These are phyloP conservation scores for Teratosphaeria destructans DNA, from an alignment of 2,329 filamentous ascomycete species.

Conservation along the genomic window DNA sequence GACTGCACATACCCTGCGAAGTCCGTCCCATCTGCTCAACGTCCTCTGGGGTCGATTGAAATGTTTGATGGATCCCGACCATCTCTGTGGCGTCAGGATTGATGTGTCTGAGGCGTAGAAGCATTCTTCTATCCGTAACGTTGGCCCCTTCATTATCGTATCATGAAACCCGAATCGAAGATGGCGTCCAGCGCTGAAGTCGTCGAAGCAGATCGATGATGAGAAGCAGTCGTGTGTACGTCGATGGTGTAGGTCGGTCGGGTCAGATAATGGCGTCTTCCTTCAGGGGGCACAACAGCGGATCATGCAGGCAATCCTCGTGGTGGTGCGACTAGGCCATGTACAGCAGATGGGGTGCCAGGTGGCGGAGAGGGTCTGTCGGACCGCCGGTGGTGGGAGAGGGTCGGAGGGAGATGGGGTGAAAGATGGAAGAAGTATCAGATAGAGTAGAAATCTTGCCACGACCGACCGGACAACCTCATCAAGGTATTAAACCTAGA, in stretches of 20 bases:
- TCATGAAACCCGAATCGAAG: background rate
- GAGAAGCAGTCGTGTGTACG: background rate
- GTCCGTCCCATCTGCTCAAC: conserved; percentile 9
- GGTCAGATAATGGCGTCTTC: background rate
- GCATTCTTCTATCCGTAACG: background rate
- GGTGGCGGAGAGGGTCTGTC: background rate
- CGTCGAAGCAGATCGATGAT: background rate
- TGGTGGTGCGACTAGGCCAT: background rate
- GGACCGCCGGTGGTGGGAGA: background rate
- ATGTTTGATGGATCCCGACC: conserved; percentile 1
- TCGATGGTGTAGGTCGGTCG: background rate
- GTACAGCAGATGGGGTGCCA: background rate
- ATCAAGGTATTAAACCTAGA: background rate
- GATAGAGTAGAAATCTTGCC: background rate
- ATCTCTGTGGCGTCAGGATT: background rate
- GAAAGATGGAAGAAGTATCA: background rate
- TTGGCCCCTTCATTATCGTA: background rate
- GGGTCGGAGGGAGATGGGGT: background rate
- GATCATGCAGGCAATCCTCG: background rate
- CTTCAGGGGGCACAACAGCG: background rate
- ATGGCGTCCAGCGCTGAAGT: background rate
- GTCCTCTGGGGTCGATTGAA: conserved; percentile 3
- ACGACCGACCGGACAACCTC: background rate
- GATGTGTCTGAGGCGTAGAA: background rate
- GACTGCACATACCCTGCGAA: conserved; percentile 5